Percentiles rank a stretch among this genome's conserved stretches.
phyloP scores from a whole-genome alignment of 2,329 filamentous ascomycete species.

The Penicillium sp. region DNA sequence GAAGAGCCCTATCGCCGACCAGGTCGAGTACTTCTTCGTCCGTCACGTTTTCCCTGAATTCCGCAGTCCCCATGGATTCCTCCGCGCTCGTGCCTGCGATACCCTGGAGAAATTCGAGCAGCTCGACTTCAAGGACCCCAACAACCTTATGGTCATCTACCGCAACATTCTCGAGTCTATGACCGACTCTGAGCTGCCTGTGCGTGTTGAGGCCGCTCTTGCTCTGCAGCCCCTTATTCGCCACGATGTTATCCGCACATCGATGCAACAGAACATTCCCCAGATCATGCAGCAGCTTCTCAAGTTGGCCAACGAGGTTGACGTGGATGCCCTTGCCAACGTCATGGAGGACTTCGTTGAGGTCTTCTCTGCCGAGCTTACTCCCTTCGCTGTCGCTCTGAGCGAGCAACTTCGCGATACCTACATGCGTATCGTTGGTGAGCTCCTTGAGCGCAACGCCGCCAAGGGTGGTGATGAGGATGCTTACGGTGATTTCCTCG shows the following conservation, averaged over 20 bases:
- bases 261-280: slow-evolving; percentile 97
- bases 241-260: slow-evolving; percentile 88
- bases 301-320: slow-evolving; percentile 95
- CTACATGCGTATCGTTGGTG: slow-evolving; percentile 88
- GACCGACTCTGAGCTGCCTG: slow-evolving; percentile 89
- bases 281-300: slow-evolving; percentile 99
- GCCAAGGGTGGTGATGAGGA: slow-evolving; percentile 75
- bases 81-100: slow-evolving; percentile 92
- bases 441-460: slow-evolving; percentile 82
- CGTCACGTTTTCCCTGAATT: slow-evolving; percentile 99
- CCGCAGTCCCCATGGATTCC: slow-evolving; percentile 84
- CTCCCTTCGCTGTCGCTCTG: slow-evolving; percentile 92
- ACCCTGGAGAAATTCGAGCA: slow-evolving; percentile 98
- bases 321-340: slow-evolving; percentile 94
- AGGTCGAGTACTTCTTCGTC: slow-evolving; percentile 98
- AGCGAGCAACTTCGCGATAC: slow-evolving; percentile 96
- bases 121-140: slow-evolving; percentile 92
- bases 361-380: slow-evolving; percentile 94
- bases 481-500: slow-evolving; percentile 83
- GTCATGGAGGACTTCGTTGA: slow-evolving; percentile 99
- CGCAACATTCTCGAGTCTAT: slow-evolving; percentile 95
- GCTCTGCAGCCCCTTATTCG: slow-evolving; percentile 93
- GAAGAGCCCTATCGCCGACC: slow-evolving; percentile 96
- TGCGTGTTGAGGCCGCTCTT: slow-evolving; percentile 89
- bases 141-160: slow-evolving; percentile 95